phyloP scores from a whole-genome alignment of 75 land plant genomes.

The Cryptomeria japonica region DNA sequence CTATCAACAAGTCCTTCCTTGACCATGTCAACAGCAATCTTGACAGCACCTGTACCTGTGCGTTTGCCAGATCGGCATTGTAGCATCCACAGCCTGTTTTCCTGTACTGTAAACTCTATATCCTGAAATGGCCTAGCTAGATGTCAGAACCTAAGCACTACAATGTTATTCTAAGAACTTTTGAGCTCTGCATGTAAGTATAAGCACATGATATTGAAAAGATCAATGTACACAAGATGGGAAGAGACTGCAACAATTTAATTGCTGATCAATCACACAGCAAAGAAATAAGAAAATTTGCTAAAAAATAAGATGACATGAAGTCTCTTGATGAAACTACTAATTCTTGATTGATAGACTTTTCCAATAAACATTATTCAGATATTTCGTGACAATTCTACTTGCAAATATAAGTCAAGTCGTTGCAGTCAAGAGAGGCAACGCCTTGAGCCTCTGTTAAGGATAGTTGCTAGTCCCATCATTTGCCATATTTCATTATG shows the following conservation, averaged over 20 bases:
- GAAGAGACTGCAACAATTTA: background rate
- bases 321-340: background rate
- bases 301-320: background rate
- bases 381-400: background rate
- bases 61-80: constrained; percentile 97
- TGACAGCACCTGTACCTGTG: constrained; percentile 96
- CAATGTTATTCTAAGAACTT: background rate
- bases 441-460: background rate
- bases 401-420: background rate
- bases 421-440: background rate
- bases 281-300: background rate
- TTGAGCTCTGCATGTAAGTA: background rate
- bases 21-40: constrained; percentile 98
- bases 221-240: background rate
- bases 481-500: background rate
- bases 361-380: background rate
- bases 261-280: background rate
- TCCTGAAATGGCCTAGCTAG: constrained; percentile 50
- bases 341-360: background rate
- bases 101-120: constrained; percentile 98
- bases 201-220: background rate
- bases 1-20: constrained; percentile 81
- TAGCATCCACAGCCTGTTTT: constrained; percentile 94
- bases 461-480: constrained; percentile 1
- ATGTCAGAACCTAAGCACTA: background rate